Evolutionary conservation across 768 basidiomycete genomes (phyloP).

Genomic region (Boletus patriciae): DNA sequence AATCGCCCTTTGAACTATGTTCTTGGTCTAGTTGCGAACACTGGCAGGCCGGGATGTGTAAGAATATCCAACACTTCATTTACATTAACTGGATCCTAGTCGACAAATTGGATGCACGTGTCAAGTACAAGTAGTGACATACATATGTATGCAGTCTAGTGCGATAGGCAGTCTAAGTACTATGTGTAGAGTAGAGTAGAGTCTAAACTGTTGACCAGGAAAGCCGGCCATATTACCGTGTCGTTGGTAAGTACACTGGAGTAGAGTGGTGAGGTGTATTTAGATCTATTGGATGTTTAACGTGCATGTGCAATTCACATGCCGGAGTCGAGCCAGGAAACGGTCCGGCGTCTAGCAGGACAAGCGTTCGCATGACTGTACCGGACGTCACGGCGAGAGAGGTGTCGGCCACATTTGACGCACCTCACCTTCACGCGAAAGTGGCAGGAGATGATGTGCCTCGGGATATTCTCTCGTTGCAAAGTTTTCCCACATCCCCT

Average conservation of each 20-base stretch:
- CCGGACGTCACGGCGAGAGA: constrained; percentile 25
- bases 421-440: constrained; percentile 14
- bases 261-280: no score
- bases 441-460: constrained; percentile 20
- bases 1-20: no score
- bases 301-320: neutral
- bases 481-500: constrained; percentile 1
- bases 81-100: neutral
- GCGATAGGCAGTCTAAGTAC: neutral
- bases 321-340: neutral
- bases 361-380: constrained; percentile 16
- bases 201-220: neutral
- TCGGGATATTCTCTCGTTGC: constrained; percentile 19
- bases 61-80: neutral
- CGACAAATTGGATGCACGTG: neutral
- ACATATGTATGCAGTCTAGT: neutral
- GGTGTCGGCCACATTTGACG: constrained; percentile 2
- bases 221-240: neutral
- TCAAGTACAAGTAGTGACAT: neutral
- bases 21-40: neutral
- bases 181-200: neutral
- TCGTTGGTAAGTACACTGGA: neutral
- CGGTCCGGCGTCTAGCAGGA: neutral
- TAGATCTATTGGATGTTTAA: neutral
- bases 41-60: no score